Conservation (phyloP, 1,139 yeast genomes). For the Debaryomyces sp. region DNA sequence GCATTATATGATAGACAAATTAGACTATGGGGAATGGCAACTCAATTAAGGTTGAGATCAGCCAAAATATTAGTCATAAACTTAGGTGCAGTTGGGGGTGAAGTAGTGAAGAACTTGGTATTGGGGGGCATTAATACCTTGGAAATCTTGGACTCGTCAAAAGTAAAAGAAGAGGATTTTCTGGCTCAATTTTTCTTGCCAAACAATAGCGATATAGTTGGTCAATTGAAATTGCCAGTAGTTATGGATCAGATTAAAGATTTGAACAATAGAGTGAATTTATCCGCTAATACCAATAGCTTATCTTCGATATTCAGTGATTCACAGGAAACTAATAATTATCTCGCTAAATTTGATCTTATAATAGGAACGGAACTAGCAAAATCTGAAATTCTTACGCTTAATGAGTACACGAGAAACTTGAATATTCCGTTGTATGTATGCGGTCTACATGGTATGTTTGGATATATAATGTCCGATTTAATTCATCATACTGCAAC, state of each 20-base stretch:
- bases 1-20: conserved; percentile 95
- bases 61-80: conserved; percentile 71
- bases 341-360: conserved; percentile 64
- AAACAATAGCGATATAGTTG: conserved; percentile 49
- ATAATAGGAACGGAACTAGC: conserved; percentile 74
- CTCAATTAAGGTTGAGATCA: conserved; percentile 78
- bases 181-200: conserved; percentile 81
- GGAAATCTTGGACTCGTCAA: conserved; percentile 64
- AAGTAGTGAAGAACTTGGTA: conserved; percentile 80
- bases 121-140: conserved; percentile 86
- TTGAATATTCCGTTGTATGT: conserved; percentile 67
- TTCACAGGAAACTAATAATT: conserved; percentile 28
- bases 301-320: conserved; percentile 28
- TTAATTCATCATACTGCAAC: conserved; percentile 62
- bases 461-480: conserved; percentile 82
- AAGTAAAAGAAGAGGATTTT: conserved; percentile 63
- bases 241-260: conserved; percentile 60
- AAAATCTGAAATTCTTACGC: conserved; percentile 38
- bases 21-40: conserved; percentile 94
- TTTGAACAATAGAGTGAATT: conserved; percentile 74
- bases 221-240: conserved; percentile 55
- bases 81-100: conserved; percentile 75
- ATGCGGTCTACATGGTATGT: conserved; percentile 75
- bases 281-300: conserved; percentile 42
- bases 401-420: conserved; percentile 59